Evolutionary conservation across 2,329 filamentous ascomycete species (phyloP).

Genomic region (Phaeosphaeria sp.): DNA sequence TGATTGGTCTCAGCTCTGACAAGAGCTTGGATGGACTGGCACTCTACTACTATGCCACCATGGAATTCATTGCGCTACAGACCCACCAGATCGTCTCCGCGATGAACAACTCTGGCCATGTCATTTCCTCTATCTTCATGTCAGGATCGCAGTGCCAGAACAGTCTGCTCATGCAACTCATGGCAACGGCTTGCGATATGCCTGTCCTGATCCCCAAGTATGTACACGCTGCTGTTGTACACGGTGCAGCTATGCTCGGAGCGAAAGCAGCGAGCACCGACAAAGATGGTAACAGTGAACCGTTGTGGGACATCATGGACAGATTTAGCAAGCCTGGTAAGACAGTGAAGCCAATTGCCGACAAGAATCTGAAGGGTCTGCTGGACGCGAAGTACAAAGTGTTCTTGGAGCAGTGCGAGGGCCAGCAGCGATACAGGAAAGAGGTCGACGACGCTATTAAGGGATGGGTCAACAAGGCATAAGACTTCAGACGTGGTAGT

Average conservation of each 20-base stretch:
- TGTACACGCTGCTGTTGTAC: constrained; percentile 92
- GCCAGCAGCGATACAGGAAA: constrained; percentile 81
- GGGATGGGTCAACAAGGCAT: constrained; percentile 30
- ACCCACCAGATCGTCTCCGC: constrained; percentile 93
- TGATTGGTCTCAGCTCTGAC: constrained; percentile 87
- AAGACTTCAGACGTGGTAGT: too few species aligned
- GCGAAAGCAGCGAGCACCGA: constrained; percentile 93
- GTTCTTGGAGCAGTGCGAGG: constrained; percentile 90
- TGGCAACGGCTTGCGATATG: constrained; percentile 89
- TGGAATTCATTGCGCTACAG: constrained; percentile 98
- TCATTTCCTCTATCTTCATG: constrained; percentile 96
- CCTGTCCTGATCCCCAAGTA: constrained; percentile 93
- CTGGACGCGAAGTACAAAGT: constrained; percentile 90
- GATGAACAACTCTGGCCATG: constrained; percentile 91
- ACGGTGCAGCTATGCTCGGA: constrained; percentile 97
- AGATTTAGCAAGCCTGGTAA: constrained; percentile 94
- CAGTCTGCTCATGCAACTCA: constrained; percentile 85
- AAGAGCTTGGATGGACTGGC: constrained; percentile 87
- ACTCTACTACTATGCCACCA: constrained; percentile 90
- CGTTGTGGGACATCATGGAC: constrained; percentile 96
- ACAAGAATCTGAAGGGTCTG: constrained; percentile 77
- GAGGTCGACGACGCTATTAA: constrained; percentile 69
- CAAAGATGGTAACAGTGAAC: constrained; percentile 78
- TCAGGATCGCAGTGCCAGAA: constrained; percentile 98
- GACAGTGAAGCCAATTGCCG: constrained; percentile 75